Conservation (phyloP, 2,329 filamentous ascomycete species). For the Ophiostoma triangulosporum region DNA sequence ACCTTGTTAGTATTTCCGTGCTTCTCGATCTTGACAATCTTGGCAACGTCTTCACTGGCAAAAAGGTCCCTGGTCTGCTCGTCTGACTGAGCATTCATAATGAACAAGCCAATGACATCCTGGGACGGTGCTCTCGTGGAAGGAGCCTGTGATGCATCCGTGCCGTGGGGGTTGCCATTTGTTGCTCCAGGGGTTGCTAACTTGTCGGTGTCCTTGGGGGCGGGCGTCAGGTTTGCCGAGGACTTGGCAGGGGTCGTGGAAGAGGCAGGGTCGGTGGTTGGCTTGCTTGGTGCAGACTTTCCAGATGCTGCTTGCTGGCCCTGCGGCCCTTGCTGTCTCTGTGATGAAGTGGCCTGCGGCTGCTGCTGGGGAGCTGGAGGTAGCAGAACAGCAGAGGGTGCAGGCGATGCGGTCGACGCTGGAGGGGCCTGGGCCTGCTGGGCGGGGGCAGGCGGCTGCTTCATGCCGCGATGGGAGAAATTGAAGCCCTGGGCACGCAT, state of each 20-base stretch:
- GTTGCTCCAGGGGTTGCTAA: conserved; percentile 27
- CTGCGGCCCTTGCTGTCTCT: conserved; percentile 25
- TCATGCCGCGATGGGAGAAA: conserved; percentile 87
- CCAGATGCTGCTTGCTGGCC: conserved; percentile 19
- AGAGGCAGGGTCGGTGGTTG: conserved; percentile 20
- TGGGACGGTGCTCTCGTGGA: conserved; percentile 47
- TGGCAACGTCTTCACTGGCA: conserved; percentile 65
- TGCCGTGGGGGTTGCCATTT: conserved; percentile 34
- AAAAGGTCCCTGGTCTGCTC: conserved; percentile 76
- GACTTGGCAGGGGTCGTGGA: conserved; percentile 25
- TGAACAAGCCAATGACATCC: conserved; percentile 72
- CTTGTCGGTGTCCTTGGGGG: conserved; percentile 48
- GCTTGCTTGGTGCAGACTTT: conserved; percentile 21
- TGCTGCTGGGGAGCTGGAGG: conserved; percentile 7
- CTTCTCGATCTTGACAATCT: conserved; percentile 68
- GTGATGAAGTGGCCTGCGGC: conserved; percentile 10
- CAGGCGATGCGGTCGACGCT: conserved; percentile 19
- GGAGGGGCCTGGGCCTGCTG: conserved; percentile 24
- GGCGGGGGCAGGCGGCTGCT: conserved; percentile 41
- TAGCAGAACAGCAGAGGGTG: conserved; percentile 18
- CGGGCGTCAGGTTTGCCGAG: conserved; percentile 29
- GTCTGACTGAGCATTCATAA: conserved; percentile 72
- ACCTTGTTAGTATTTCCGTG: conserved; percentile 71
- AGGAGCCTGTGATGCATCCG: conserved; percentile 42
- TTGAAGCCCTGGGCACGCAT: conserved; percentile 99